Evolutionary conservation across 495 filamentous ascomycete species (phyloP).

Genomic region (Pseudoneurospora amorphoporcata): DNA sequence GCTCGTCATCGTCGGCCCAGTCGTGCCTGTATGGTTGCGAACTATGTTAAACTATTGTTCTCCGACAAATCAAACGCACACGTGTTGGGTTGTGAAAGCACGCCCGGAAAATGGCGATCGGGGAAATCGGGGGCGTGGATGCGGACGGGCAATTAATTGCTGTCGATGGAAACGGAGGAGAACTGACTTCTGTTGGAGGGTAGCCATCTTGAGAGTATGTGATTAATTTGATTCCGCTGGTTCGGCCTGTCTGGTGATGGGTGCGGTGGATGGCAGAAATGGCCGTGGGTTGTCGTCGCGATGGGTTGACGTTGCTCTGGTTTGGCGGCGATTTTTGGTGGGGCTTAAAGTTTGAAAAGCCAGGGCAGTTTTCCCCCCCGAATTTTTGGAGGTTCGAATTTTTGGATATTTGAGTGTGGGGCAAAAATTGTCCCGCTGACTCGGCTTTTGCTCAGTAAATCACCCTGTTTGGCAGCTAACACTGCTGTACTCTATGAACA

Average conservation of each 20-base stretch:
- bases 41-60: background rate
- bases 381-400: slow-evolving; percentile 11
- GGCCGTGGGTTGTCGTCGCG: background rate
- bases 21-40: slow-evolving; percentile 34
- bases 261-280: background rate
- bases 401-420: slow-evolving; percentile 29
- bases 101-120: background rate
- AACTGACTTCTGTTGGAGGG: background rate
- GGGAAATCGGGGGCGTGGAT: background rate
- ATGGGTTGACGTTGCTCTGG: slow-evolving; percentile 1
- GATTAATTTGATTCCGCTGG: background rate
- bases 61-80: background rate
- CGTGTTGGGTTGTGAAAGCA: background rate
- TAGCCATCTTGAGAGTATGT: background rate
- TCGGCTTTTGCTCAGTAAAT: background rate
- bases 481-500: background rate
- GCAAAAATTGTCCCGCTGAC: slow-evolving; percentile 19
- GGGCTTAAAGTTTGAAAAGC: slow-evolving; percentile 13
- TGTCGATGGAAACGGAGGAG: background rate
- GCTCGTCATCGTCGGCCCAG: slow-evolving; percentile 94
- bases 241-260: background rate
- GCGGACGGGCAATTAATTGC: background rate
- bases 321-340: slow-evolving; percentile 15
- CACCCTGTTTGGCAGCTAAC: background rate
- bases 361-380: background rate